Base-by-base conservation (phyloP, 257 asterid genomes). In the Fraxinus americana region DNA sequence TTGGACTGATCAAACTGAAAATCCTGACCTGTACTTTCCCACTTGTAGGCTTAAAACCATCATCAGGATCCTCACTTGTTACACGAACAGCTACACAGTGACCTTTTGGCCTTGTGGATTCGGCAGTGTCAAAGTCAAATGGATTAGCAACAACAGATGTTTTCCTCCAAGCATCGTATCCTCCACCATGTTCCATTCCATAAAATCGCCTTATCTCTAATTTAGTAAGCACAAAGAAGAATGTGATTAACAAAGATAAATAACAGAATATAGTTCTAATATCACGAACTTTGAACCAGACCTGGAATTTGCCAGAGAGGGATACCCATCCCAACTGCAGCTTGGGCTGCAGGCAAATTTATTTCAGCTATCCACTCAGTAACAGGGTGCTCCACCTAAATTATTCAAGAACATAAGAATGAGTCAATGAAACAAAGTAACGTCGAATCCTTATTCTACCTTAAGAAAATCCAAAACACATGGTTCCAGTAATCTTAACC, bases 271-370 rank as follows among this genome's bases (percentile, higher is more conserved):
- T 70, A 54, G 2, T 78, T 63, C 32, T 34, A 67, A 50, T n/a
- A 75, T 61, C 52, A 73, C 9, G 75, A 63, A 81, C 50, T 75
- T 69, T 59, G 79, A 74, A 85, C 77, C 76, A 81, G 75, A 96
- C 99, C 99, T 87, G 99, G 97, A 90, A 92, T 89, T 86, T 96
- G 94, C 99, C 99, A 96, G 38, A 96, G 91, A 87, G 99, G 99
- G 82, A 96, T 89, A 34, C 99, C 97, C 99, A 96, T 96, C 82
- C 99, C 99, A 70, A 96, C 95, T 17, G 91, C 96, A 54, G 91
- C 99, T 84, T 96, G 99, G 72, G 98, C 98, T 38, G 98, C 98
- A 71, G 99, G 98, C 75, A 96, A 89, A 84, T 93, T 96, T 84
- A 96, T 87, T 90, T 96, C 99, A 77, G 99, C 98, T 80, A 96